Evolutionary conservation across 2,329 filamentous ascomycete species (phyloP), one percentile per base, ranked within the genome.

Genomic region (Ophiostoma quercus): DNA sequence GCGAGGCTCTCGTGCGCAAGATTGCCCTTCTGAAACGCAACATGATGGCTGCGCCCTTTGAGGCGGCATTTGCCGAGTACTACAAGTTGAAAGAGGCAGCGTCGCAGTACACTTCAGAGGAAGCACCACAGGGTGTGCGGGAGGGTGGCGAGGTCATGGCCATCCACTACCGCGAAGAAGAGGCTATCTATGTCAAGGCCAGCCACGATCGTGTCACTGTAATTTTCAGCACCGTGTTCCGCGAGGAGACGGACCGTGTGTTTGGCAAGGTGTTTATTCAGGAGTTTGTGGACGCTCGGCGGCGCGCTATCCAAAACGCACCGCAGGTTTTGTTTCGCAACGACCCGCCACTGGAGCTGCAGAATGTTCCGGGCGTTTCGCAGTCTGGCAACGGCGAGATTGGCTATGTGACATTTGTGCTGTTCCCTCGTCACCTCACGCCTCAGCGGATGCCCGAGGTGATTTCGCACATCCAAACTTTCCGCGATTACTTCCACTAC

Each of bases 401-500:
- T 76, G 96, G 95, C 78, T 99, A 98, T 79, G 94, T 99, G 73
- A 99, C 96, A 29, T 99, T 99, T 81, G 95, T 98, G 66, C 86
- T 99, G 62, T 99, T 99, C 83, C 94, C 95, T 66, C 90, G 95
- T 74, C 96, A 99, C 80, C 84, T 99, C 74, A 94, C 93, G 16
- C 88, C 89, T 16, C 92, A 97, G 80, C 88, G 93, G 78, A 92
- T 96, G 82, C 90, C 92, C 72, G 94, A 97, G 74, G 94, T 96
- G 78, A 99, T 99, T 75, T 97, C 94, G 67, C 96, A 99, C 79
- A 98, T 99, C 76, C 96, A 99, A 82, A 99, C 95, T 16, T 99
- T 99, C 91, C 92, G 95, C 74, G 95, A 99, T 79, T 99, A 99
- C 81, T 99, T 99, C 85, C 95, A 99, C 81, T 99, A 99, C 80